A percentile compares a stretch with the other conserved stretches of the same genome.
Conservation (phyloP, 2,329 filamentous ascomycete genomes). For the Alternaria ventricosa region DNA sequence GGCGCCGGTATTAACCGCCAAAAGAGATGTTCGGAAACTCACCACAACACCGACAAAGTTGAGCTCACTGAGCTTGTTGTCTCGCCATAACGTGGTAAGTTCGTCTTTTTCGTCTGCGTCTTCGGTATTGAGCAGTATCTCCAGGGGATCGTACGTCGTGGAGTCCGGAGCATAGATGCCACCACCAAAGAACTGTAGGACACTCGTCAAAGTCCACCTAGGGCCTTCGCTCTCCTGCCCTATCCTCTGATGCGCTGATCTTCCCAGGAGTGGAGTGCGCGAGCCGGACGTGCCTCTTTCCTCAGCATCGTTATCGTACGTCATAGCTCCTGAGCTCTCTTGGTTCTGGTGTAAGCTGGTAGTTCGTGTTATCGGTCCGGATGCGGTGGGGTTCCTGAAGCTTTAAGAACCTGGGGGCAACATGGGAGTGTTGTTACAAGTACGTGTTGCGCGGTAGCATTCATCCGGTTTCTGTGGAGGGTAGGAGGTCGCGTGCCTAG, state of each 20-base stretch:
- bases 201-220: constrained; percentile 9
- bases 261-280: constrained; percentile 29
- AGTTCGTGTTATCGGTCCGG: constrained; percentile 6
- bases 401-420: background rate
- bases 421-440: background rate
- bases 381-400: background rate
- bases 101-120: constrained; percentile 41
- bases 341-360: background rate
- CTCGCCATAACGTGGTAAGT: constrained; percentile 48
- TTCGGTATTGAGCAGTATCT: constrained; percentile 47
- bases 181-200: constrained; percentile 41
- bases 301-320: constrained; percentile 30
- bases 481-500: constrained; percentile 10
- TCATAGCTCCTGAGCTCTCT: constrained; percentile 18
- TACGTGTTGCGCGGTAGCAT: background rate
- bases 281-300: constrained; percentile 21
- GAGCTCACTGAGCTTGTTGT: constrained; percentile 51
- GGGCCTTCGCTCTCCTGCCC: constrained; percentile 1
- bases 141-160: constrained; percentile 47
- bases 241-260: constrained; percentile 14
- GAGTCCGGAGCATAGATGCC: constrained; percentile 43
- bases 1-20: background rate
- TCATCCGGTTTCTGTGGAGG: background rate
- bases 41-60: constrained; percentile 53
- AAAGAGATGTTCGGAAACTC: constrained; percentile 15